A percentile compares a stretch with the other conserved stretches of the same genome.
These are phyloP conservation scores for Musa beccarii DNA, from an alignment of 176 grass and related monocot genomes.

Conservation along the genomic window DNA sequence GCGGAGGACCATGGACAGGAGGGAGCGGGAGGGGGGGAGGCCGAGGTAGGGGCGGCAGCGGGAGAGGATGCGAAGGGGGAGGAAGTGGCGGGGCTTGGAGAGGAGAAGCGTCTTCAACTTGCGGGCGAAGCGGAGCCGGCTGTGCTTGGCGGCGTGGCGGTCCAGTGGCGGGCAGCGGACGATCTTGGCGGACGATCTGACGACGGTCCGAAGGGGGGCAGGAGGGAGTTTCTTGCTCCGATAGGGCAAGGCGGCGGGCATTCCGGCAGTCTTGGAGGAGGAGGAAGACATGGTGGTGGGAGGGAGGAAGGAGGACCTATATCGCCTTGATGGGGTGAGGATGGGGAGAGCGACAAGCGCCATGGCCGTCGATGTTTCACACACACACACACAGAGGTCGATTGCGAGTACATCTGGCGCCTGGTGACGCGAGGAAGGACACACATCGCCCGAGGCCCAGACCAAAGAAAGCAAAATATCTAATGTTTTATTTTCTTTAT, in stretches of 20 bases:
- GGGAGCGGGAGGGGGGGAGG: conserved; percentile 33
- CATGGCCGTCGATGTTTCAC: neutral
- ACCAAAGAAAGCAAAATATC: too few relatives aligned
- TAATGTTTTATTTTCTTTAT: too few relatives aligned
- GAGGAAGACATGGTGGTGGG: neutral
- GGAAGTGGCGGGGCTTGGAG: conserved; percentile 61
- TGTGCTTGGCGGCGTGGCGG: conserved; percentile 48
- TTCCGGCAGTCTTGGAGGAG: neutral
- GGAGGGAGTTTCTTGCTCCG: neutral
- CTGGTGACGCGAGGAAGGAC: neutral
- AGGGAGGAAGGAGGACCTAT: conserved; percentile 12
- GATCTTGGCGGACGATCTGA: conserved; percentile 26
- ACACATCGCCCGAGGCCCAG: too few relatives aligned
- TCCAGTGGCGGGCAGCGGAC: conserved; percentile 53
- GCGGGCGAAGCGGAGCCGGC: conserved; percentile 55
- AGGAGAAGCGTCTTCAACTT: conserved; percentile 70
- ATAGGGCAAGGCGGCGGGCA: neutral
- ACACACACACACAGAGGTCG: too few relatives aligned
- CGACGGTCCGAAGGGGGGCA: neutral
- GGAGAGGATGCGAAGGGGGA: conserved; percentile 59
- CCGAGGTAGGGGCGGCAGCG: conserved; percentile 54
- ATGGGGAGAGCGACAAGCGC: neutral
- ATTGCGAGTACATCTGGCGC: neutral
- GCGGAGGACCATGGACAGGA: conserved; percentile 54
- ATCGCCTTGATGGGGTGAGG: neutral